Percentiles rank a stretch among this genome's conserved stretches.
phyloP scores from a whole-genome alignment of 2,329 filamentous ascomycete genomes.

The Sarocladiaceae sp. region DNA sequence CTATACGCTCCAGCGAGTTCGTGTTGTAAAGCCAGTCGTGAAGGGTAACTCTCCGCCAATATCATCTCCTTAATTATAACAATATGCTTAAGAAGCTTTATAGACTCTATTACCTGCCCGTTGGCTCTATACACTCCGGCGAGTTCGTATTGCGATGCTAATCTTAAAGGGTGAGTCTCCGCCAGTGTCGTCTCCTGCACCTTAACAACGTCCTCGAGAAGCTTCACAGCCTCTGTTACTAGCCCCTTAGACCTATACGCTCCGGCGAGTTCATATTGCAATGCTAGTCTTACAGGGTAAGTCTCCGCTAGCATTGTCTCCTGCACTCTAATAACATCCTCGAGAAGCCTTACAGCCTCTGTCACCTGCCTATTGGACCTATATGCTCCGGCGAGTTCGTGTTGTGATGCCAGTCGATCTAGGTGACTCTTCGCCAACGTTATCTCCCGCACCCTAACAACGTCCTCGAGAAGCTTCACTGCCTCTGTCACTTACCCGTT shows the following conservation, averaged over 20 bases:
- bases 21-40: no score
- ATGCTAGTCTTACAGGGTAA: not conserved
- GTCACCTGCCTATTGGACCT: not conserved
- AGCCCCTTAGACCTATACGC: not conserved
- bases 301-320: not conserved
- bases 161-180: no score
- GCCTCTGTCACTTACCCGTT: no score
- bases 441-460: not conserved
- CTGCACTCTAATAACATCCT: not conserved
- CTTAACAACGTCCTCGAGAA: no score
- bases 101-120: no score
- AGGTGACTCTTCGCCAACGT: not conserved
- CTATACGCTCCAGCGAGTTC: no score
- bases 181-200: no score
- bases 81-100: no score
- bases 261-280: not conserved
- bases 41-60: no score
- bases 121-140: no score
- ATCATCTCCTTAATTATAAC: no score
- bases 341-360: not conserved
- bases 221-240: not conserved
- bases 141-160: no score
- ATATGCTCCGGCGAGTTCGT: not conserved
- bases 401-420: not conserved
- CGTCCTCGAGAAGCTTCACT: not conserved